A percentile compares a stretch with the other conserved stretches of the same genome.
These are phyloP conservation scores for Xylaria sp. DNA, from an alignment of 2,329 filamentous ascomycete species.

Conservation along the genomic window DNA sequence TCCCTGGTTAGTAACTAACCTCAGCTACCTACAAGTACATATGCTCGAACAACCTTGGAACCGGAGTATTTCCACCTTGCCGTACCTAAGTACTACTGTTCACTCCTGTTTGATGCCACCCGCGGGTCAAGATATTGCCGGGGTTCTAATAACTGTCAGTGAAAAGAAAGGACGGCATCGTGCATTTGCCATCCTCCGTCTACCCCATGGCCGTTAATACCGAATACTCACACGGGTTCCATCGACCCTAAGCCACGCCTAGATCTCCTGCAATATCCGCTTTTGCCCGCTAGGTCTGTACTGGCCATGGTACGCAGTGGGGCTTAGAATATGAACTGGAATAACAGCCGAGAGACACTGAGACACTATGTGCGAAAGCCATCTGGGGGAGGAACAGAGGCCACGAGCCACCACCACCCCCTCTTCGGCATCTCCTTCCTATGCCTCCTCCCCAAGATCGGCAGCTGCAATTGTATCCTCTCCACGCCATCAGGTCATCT, in stretches of 20 bases:
- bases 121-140: conserved; percentile 6
- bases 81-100: conserved; percentile 2
- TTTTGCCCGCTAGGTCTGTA: conserved; percentile 14
- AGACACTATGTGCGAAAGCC: conserved; percentile 22
- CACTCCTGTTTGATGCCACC: conserved; percentile 16
- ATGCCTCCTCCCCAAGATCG: not conserved
- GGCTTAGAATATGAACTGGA: conserved; percentile 4
- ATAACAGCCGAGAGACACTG: conserved; percentile 20
- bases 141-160: conserved; percentile 14
- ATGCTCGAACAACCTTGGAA: conserved; percentile 6
- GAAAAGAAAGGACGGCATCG: conserved; percentile 23
- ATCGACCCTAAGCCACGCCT: conserved; percentile 16
- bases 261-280: conserved; percentile 23
- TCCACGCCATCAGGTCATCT: conserved; percentile 13
- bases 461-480: not conserved
- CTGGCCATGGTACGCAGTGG: conserved; percentile 18
- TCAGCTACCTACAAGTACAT: not conserved
- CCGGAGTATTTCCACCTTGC: conserved; percentile 1
- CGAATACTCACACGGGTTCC: conserved; percentile 15
- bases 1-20: not conserved
- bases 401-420: not conserved
- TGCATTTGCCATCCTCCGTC: conserved; percentile 27
- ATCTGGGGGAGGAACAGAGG: conserved; percentile 9
- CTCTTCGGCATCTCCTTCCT: not conserved
- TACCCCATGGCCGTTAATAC: conserved; percentile 21